Base-by-base conservation (phyloP, 352 stramenopile species). In the Phytophthora niederhauseri region DNA sequence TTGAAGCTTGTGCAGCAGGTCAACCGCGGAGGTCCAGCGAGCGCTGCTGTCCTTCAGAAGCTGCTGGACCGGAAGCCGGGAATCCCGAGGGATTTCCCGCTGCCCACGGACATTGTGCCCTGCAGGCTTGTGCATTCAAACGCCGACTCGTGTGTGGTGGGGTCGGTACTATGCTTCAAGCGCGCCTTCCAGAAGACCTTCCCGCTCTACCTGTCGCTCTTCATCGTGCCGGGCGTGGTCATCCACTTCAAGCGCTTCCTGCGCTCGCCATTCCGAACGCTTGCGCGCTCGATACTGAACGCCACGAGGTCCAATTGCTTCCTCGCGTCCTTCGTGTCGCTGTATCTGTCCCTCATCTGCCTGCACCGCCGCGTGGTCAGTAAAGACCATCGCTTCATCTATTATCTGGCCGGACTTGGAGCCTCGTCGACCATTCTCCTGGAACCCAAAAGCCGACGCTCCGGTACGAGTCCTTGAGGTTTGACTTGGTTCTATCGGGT, bases 161-260 rank as follows among this genome's bases (percentile, higher is more conserved):
- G 87, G 22, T 61, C 77, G 9, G 31, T 82, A 28, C 61, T 81
- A 55, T 87, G 78, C 36, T 93, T 93, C 66, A 78, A 80, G 43
- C 72, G 73, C 9, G 80, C 86, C 4, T 92, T 94, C 58, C 34
- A 71, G 30, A 82, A 83, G 66, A 85, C 83, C 1, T 93, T 93
- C 62, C 88, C 88, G 49, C 76, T 95, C 26, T 95, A 95, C 64
- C 72, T 95, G 51, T 94, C 88, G 59, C 82, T 95, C 56, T 94
- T 92, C 66, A 93, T 94, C 60, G 88, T 93, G 48, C 88, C 88
- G 49, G 84, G 78, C 22, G 77, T 95, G 50, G 88, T 95, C 38
- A 88, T 95, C 55, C 81, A 89, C 57, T 93, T 94, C 57, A 91
- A 91, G 59, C 84, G 84, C 59, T 95, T 95, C 66, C 55, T 94